Evolutionary conservation across 2,329 filamentous ascomycete species (phyloP).

Genomic region (Ophiostoma quercus): DNA sequence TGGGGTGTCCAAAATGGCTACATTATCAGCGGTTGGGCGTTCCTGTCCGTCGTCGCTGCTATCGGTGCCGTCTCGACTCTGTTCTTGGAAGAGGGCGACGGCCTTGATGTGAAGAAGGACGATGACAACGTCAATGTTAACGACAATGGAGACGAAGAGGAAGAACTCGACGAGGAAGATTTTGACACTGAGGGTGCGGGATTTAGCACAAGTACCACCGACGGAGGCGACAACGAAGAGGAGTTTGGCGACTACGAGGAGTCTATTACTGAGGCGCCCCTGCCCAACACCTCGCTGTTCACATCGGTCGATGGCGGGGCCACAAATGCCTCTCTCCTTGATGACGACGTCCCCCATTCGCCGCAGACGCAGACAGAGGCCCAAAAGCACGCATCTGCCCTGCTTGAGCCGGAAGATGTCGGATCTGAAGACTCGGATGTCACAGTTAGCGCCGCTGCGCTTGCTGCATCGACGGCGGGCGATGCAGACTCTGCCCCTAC

Average conservation of each 20-base stretch:
- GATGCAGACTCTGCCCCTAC: neutral
- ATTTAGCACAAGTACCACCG: neutral
- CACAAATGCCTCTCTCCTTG: neutral
- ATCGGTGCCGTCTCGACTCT: slow-evolving; percentile 67
- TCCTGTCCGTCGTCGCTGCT: slow-evolving; percentile 58
- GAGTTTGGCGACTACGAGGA: slow-evolving; percentile 24
- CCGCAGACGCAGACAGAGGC: neutral
- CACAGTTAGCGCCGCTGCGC: neutral
- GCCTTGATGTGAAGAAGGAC: slow-evolving; percentile 42
- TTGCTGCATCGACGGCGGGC: neutral
- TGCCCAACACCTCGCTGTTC: slow-evolving; percentile 17
- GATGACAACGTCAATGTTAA: slow-evolving; percentile 37
- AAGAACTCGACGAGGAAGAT: slow-evolving; percentile 17
- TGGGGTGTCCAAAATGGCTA: slow-evolving; percentile 71
- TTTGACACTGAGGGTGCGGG: slow-evolving; percentile 11
- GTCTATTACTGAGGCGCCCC: slow-evolving; percentile 17
- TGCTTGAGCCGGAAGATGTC: slow-evolving; percentile 24
- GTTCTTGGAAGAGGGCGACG: slow-evolving; percentile 69
- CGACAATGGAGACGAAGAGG: slow-evolving; percentile 29
- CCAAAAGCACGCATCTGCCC: neutral
- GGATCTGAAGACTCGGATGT: slow-evolving; percentile 20
- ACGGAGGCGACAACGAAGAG: slow-evolving; percentile 15
- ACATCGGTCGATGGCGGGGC: neutral
- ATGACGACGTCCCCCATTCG: neutral
- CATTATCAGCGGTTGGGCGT: slow-evolving; percentile 75